phyloP scores from a whole-genome alignment of 2,329 filamentous ascomycete genomes.

The Didymella exigua region DNA sequence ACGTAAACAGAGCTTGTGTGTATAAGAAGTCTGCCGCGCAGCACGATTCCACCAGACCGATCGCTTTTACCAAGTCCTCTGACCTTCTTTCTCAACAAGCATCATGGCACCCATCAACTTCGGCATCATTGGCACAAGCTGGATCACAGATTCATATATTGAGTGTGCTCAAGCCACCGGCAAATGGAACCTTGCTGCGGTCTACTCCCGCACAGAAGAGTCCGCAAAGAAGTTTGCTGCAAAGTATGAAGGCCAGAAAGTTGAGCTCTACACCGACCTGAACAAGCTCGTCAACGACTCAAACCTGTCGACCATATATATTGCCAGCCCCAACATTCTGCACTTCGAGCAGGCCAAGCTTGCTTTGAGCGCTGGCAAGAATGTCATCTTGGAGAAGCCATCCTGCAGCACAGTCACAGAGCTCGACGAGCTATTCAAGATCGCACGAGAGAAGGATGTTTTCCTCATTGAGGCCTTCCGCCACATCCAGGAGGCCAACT shows the following conservation, averaged over 20 bases:
- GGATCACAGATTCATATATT: constrained; percentile 58
- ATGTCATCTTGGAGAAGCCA: constrained; percentile 59
- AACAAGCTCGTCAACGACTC: constrained; percentile 47
- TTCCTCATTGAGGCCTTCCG: constrained; percentile 57
- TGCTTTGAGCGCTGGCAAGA: constrained; percentile 52
- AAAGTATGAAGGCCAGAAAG: constrained; percentile 44
- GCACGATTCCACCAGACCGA: neutral
- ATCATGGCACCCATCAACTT: constrained; percentile 48
- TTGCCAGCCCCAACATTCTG: constrained; percentile 56
- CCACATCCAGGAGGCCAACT: constrained; percentile 58
- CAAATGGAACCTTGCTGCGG: constrained; percentile 52
- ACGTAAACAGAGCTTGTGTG: neutral
- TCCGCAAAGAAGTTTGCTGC: constrained; percentile 52
- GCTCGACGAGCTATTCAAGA: constrained; percentile 51
- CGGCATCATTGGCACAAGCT: constrained; percentile 55
- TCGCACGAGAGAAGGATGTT: constrained; percentile 50
- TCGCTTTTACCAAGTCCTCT: neutral
- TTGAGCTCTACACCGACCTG: constrained; percentile 50
- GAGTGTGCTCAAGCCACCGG: constrained; percentile 50
- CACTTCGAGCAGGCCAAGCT: constrained; percentile 55
- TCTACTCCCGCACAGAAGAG: constrained; percentile 55
- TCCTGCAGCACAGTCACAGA: constrained; percentile 52
- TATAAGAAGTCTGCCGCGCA: constrained; percentile 4
- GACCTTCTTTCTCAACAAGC: neutral
- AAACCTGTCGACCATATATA: constrained; percentile 53